These are phyloP conservation scores for Zea mays DNA, from an alignment of 176 grass and related monocot species.

Conservation along the genomic window DNA sequence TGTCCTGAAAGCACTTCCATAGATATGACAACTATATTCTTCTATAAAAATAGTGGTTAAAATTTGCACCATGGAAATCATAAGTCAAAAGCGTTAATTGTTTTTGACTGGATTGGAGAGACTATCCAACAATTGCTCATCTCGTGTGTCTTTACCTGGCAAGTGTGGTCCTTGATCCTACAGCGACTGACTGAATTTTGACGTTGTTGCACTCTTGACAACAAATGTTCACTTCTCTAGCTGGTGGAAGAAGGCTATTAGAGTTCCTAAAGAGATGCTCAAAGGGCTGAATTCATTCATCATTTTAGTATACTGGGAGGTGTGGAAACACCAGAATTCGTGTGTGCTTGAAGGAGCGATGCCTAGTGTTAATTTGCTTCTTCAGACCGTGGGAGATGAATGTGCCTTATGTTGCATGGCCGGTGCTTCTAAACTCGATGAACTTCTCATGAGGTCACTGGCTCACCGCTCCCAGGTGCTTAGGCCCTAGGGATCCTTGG, in stretches of 20 bases:
- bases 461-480: background rate
- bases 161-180: background rate
- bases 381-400: background rate
- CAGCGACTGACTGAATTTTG: background rate
- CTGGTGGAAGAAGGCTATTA: background rate
- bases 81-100: background rate
- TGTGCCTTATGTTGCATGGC: background rate
- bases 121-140: background rate
- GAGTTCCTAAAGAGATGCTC: background rate
- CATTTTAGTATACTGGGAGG: background rate
- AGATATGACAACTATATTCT: slow-evolving; percentile 3
- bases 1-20: background rate
- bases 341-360: background rate
- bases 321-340: background rate
- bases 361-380: background rate
- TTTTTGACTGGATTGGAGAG: background rate
- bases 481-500: background rate
- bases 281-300: background rate
- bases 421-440: background rate
- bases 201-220: background rate
- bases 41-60: background rate
- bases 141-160: background rate
- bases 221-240: background rate
- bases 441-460: background rate
- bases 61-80: background rate